Base-by-base conservation (phyloP, 2,329 filamentous ascomycete species). In the Botrytis medusae region DNA sequence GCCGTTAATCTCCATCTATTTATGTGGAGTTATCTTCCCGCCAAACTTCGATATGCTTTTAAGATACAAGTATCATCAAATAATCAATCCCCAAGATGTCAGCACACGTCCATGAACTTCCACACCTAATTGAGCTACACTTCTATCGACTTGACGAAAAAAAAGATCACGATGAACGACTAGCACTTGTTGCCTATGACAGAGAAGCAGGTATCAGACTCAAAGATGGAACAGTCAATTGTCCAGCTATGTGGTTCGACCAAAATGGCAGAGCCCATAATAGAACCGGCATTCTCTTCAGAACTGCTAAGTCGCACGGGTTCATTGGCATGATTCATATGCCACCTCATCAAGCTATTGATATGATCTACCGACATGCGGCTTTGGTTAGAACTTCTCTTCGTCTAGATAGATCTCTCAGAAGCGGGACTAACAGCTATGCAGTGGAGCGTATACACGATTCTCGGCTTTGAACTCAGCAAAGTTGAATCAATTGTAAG, bases 381-480 rank as follows among this genome's bases (percentile, higher is more conserved):
- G 51, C 65, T 44, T 57, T 69, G 32, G 64, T 68, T 8, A 25
- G 44, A 40, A 34, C 6, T 14, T 20, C 34, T n/a, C 34, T 54
- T 42, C 4, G 22, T n/a, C 4, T 16, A 1, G 1, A 51, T 22
- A 3, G 7, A 32, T 48, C 9, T 32, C 51, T 22, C 0, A 1
- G 48, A 25, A 48, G 9, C 2, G 2, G 46, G 4, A 54, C 34
- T 44, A 25, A 34, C 14, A 20, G 2, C 20, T 2, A 2, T 37
- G 2, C 22, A 68, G 64, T 69, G 65, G 65, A 69, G 65, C 18
- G 65, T 69, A 12, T 69, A 57, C 54, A 42, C 65, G 14, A 69
- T 69, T 40, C 18, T 69, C 34, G 51, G 48, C 2, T 69, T 40
- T 32, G 48, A 69, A 46, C 34, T 69, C 12, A 29, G 48, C 37